phyloP scores from a whole-genome alignment of 2,329 filamentous ascomycete genomes.

The Ascochyta pisi region DNA sequence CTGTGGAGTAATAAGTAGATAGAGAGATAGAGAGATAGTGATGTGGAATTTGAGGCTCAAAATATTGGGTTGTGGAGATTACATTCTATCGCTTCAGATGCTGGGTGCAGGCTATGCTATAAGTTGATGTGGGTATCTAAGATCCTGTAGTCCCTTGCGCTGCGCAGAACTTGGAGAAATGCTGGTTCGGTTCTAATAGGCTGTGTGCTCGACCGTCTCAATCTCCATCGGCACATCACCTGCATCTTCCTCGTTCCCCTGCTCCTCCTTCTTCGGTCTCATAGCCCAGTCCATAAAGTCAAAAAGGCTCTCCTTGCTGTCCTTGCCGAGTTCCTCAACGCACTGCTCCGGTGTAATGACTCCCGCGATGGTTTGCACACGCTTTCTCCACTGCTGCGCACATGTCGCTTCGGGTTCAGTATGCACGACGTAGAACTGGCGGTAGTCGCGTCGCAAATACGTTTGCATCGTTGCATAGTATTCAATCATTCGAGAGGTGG shows the following conservation, averaged over 20 bases:
- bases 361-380: conserved; percentile 34
- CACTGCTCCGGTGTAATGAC: conserved; percentile 39
- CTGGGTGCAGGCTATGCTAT: background rate
- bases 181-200: background rate
- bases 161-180: background rate
- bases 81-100: background rate
- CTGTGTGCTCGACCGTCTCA: background rate
- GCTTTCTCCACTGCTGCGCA: conserved; percentile 31
- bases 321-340: conserved; percentile 32
- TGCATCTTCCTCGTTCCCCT: background rate
- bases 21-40: background rate
- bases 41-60: background rate
- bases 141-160: background rate
- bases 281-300: conserved; percentile 40
- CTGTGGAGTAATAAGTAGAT: too few relatives aligned
- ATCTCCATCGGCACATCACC: conserved; percentile 2
- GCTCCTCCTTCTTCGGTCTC: conserved; percentile 1
- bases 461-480: conserved; percentile 35
- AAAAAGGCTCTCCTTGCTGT: conserved; percentile 28
- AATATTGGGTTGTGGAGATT: background rate
- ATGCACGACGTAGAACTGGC: conserved; percentile 43
- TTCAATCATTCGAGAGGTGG: conserved; percentile 35
- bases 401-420: conserved; percentile 27
- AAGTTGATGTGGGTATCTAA: background rate
- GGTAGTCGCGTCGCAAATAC: conserved; percentile 35